These are phyloP conservation scores for Acephala macrosclerotiorum DNA, from an alignment of 2,329 filamentous ascomycete species.

Conservation along the genomic window DNA sequence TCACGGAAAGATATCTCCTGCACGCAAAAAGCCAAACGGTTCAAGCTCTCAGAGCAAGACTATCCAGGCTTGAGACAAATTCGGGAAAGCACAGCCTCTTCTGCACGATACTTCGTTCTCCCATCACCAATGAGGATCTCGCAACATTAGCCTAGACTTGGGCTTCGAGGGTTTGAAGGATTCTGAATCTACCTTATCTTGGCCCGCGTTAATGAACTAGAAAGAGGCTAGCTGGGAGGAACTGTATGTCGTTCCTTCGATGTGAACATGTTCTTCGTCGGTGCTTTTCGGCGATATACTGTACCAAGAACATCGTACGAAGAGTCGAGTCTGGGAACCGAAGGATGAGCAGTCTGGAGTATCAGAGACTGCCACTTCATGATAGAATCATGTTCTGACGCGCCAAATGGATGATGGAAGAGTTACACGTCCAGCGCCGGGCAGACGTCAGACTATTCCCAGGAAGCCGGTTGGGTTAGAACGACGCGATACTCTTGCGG, in stretches of 20 bases:
- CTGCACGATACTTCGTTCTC: neutral
- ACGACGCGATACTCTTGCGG: neutral
- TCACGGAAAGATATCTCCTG: slow-evolving; percentile 2
- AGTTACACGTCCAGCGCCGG: neutral
- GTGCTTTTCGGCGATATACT: slow-evolving; percentile 3
- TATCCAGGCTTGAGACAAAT: neutral
- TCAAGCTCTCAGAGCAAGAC: neutral
- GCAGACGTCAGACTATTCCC: slow-evolving; percentile 7
- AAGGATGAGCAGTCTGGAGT: slow-evolving; percentile 3
- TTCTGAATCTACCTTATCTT: slow-evolving; percentile 8
- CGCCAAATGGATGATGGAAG: neutral
- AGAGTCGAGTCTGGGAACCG: neutral
- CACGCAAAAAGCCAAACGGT: neutral
- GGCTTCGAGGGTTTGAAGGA: neutral
- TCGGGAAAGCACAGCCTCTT: slow-evolving; percentile 5
- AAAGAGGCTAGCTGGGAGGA: neutral
- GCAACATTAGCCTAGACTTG: neutral
- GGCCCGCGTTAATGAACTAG: neutral
- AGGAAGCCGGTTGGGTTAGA: slow-evolving; percentile 17
- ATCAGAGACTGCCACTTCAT: neutral
- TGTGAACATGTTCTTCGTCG: neutral
- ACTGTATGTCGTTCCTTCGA: neutral
- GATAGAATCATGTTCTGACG: neutral
- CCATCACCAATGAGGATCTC: neutral
- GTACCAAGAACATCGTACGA: neutral